A percentile compares a stretch with the other conserved stretches of the same genome.
Conservation (phyloP, 176 grass and related monocot species). For the Ensete glaucum region DNA sequence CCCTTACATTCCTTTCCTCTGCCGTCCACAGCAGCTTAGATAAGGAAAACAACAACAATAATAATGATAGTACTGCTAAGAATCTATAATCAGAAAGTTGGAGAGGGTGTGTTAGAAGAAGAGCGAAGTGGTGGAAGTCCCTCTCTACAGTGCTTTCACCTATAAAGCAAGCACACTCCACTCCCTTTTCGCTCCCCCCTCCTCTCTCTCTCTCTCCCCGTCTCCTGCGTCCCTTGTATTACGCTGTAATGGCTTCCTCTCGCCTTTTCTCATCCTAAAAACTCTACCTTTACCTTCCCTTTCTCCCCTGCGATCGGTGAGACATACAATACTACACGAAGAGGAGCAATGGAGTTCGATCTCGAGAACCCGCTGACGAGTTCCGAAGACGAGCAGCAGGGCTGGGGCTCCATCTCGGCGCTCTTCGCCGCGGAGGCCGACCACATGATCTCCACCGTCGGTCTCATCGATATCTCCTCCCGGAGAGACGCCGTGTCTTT, state of each 20-base stretch:
- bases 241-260: neutral
- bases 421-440: slow-evolving; percentile 49
- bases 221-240: neutral
- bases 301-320: too few species aligned
- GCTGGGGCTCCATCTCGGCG: slow-evolving; percentile 34
- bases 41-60: too few species aligned
- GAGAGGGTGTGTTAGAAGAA: neutral
- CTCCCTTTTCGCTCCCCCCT: too few species aligned
- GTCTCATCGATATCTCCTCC: slow-evolving; percentile 17
- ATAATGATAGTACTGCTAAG: too few species aligned
- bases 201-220: too few species aligned
- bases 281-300: neutral
- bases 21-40: too few species aligned
- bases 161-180: neutral
- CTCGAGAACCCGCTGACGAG: slow-evolving; percentile 91
- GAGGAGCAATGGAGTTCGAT: slow-evolving; percentile 32
- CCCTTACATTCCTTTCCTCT: neutral
- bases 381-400: slow-evolving; percentile 53
- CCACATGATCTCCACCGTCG: slow-evolving; percentile 29
- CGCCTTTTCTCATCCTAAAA: neutral
- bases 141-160: neutral
- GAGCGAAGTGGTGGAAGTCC: neutral
- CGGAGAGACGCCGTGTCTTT: slow-evolving; percentile 46
- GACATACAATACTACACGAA: too few species aligned
- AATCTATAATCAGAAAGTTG: too few species aligned